Evolutionary conservation across 306 rosid genomes (phyloP).

Genomic region (Biancaea sappan): DNA sequence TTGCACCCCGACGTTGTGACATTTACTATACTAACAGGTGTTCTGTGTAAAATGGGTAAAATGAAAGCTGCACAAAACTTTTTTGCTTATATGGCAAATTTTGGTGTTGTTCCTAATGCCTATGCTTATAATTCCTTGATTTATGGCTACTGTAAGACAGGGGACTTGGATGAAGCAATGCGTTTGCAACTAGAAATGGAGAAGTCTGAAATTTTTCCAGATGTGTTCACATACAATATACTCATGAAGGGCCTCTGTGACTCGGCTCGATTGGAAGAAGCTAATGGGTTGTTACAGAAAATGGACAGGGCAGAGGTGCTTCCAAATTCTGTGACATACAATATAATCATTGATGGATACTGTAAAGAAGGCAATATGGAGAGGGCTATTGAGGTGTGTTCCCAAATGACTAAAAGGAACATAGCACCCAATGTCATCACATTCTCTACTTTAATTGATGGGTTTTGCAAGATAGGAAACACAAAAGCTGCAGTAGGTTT

Average conservation of each 20-base stretch:
- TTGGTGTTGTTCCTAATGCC: slow-evolving; percentile 56
- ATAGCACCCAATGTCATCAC: slow-evolving; percentile 60
- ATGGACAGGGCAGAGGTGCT: slow-evolving; percentile 47
- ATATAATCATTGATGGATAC: slow-evolving; percentile 61
- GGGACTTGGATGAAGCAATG: slow-evolving; percentile 54
- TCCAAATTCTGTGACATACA: slow-evolving; percentile 59
- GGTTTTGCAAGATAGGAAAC: slow-evolving; percentile 65
- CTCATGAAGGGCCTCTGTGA: slow-evolving; percentile 60
- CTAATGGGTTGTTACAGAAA: slow-evolving; percentile 43
- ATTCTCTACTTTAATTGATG: slow-evolving; percentile 64
- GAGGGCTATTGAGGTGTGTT: slow-evolving; percentile 69
- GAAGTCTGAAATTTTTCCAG: slow-evolving; percentile 41
- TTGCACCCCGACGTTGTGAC: slow-evolving; percentile 60
- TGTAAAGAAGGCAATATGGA: slow-evolving; percentile 60
- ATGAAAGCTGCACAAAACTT: slow-evolving; percentile 46
- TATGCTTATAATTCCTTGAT: slow-evolving; percentile 66
- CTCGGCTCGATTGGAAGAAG: slow-evolving; percentile 51
- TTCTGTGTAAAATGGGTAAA: slow-evolving; percentile 58
- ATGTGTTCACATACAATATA: slow-evolving; percentile 63
- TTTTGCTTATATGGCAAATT: slow-evolving; percentile 54
- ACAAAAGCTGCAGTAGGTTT: slow-evolving; percentile 62
- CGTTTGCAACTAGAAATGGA: slow-evolving; percentile 54
- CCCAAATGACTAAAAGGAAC: slow-evolving; percentile 59
- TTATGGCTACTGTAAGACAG: slow-evolving; percentile 55
- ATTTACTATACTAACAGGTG: slow-evolving; percentile 55